phyloP scores from a whole-genome alignment of 106 monocot genomes.

The Cymbidium sinense region DNA sequence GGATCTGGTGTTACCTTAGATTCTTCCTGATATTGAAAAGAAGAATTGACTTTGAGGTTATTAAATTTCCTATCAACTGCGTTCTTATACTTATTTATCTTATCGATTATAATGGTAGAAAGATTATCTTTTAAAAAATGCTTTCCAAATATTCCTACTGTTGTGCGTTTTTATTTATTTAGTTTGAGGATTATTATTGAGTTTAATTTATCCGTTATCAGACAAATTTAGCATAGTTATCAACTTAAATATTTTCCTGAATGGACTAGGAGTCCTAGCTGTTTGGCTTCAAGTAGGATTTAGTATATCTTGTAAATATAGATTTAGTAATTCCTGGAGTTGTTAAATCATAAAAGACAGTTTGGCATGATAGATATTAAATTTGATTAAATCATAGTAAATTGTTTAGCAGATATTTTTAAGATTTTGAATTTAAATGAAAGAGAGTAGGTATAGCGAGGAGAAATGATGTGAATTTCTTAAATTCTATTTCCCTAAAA shows the following conservation, averaged over 20 bases:
- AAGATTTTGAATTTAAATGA: no score
- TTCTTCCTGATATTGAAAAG: constrained; percentile 7
- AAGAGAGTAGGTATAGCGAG: no score
- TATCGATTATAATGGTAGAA: not conserved
- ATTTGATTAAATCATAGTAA: no score
- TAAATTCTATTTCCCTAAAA: no score
- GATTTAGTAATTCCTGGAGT: no score
- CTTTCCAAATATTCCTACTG: not conserved
- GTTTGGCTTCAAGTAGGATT: not conserved
- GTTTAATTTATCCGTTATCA: not conserved
- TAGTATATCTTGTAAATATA: not conserved
- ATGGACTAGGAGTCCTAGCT: not conserved
- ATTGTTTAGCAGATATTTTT: no score
- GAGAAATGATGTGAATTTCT: no score
- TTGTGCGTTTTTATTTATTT: not conserved
- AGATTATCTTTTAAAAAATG: not conserved
- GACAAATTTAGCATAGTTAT: not conserved
- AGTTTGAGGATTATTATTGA: not conserved
- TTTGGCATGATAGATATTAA: no score
- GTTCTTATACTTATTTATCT: not conserved
- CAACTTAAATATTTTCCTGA: not conserved
- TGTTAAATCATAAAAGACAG: no score
- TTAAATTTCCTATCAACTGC: not conserved
- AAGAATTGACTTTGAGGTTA: not conserved
- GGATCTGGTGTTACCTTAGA: not conserved